Evolutionary conservation across 495 filamentous ascomycete species (phyloP).

Genomic region (Tuber indicum): DNA sequence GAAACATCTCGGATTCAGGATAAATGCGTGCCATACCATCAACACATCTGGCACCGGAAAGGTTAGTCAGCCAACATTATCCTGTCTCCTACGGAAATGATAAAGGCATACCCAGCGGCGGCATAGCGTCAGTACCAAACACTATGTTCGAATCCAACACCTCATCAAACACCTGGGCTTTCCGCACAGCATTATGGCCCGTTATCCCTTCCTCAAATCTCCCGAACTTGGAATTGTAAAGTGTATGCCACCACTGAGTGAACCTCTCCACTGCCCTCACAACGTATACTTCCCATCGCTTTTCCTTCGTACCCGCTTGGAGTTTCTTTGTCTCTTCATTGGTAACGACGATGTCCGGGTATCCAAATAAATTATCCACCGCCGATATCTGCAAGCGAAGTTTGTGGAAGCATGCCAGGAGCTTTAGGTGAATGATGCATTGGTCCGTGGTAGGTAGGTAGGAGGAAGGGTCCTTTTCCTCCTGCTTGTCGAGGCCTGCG

Average conservation of each 20-base stretch:
- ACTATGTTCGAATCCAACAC: not conserved
- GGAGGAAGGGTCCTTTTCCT: not conserved
- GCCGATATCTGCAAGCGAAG: not conserved
- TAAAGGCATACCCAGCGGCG: not conserved
- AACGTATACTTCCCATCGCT: not conserved
- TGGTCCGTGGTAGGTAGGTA: not conserved
- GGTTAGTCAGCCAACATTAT: not conserved
- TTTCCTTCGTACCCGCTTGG: not conserved
- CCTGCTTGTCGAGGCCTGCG: not conserved
- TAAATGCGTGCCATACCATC: slow-evolving; percentile 82
- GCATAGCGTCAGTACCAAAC: not conserved
- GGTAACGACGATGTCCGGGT: not conserved
- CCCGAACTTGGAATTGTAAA: not conserved
- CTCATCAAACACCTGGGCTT: not conserved
- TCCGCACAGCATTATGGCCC: not conserved
- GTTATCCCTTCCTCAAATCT: not conserved
- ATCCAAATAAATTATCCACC: not conserved
- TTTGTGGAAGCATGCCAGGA: not conserved
- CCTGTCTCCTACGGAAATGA: not conserved
- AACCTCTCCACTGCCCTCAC: slow-evolving; percentile 2
- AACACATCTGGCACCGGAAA: slow-evolving; percentile 55
- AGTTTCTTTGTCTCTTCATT: not conserved
- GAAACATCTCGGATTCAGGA: slow-evolving; percentile 70
- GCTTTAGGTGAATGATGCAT: not conserved
- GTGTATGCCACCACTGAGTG: not conserved